Conservation (phyloP, 441 rosid species). For the Pelargonium myrrhifolium region DNA sequence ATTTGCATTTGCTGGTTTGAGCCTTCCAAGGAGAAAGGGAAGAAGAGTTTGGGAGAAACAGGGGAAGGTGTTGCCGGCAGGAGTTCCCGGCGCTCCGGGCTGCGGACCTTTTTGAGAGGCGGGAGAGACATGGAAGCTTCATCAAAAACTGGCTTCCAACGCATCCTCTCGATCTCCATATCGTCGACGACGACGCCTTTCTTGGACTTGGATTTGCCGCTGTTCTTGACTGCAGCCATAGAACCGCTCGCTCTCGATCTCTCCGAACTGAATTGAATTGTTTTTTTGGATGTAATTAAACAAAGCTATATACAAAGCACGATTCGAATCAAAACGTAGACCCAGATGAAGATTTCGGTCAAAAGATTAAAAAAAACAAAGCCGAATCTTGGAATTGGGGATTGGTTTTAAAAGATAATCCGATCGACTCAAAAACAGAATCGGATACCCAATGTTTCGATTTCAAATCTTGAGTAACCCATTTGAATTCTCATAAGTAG, state of each 20-base stretch:
- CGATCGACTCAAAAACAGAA: not conserved
- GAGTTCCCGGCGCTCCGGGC: not conserved
- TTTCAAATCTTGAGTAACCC: not conserved
- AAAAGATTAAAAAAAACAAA: not conserved
- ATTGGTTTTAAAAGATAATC: not conserved
- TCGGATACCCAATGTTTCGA: not conserved
- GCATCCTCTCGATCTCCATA: not conserved
- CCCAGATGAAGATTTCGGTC: too few species aligned
- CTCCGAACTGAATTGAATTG: too few species aligned
- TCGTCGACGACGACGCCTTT: not conserved
- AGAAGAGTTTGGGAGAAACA: too few species aligned
- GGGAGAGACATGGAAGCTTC: not conserved
- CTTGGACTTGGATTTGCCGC: not conserved
- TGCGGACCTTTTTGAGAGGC: not conserved
- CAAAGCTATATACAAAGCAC: too few species aligned
- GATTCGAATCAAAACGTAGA: too few species aligned
- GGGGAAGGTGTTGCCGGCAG: too few species aligned
- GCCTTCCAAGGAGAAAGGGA: too few species aligned
- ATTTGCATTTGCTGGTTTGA: too few species aligned
- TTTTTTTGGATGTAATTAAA: too few species aligned
- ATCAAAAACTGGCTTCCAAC: not conserved
- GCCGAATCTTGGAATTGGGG: not conserved
- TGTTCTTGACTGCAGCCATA: not conserved
- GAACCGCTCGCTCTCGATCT: not conserved
- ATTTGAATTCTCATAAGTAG: not conserved